These are phyloP conservation scores for Hymenochaete sp. DNA, from an alignment of 1,284 basidiomycete species.

Conservation along the genomic window DNA sequence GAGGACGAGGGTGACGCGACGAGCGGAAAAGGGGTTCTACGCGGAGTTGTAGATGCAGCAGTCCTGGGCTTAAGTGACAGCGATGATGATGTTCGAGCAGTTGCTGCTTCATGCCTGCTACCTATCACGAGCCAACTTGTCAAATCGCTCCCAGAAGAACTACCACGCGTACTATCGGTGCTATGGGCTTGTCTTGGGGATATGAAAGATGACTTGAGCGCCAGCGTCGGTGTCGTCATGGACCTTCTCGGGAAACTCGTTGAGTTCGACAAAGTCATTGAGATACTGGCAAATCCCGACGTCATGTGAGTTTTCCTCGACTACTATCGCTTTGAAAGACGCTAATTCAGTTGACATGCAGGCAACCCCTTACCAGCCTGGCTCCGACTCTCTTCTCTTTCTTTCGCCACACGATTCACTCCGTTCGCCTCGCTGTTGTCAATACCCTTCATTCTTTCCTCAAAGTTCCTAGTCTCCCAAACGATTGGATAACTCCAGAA, in stretches of 20 bases:
- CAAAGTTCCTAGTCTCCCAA: slow-evolving; percentile 63
- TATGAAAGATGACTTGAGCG: slow-evolving; percentile 95
- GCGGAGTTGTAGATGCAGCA: slow-evolving; percentile 79
- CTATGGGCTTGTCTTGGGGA: slow-evolving; percentile 88
- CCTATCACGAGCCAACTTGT: slow-evolving; percentile 83
- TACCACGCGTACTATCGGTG: slow-evolving; percentile 71
- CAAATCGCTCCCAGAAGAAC: slow-evolving; percentile 61
- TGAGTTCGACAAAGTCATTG: slow-evolving; percentile 70
- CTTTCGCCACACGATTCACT: slow-evolving; percentile 94
- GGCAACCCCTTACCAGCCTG: slow-evolving; percentile 69
- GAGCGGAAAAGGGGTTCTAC: slow-evolving; percentile 47
- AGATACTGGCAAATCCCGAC: slow-evolving; percentile 58
- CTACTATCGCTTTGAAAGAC: not conserved
- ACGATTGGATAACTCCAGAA: slow-evolving; percentile 74
- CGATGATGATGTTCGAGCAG: slow-evolving; percentile 95
- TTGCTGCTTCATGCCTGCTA: slow-evolving; percentile 86
- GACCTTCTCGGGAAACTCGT: slow-evolving; percentile 86
- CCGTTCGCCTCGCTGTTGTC: slow-evolving; percentile 90
- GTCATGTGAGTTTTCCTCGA: slow-evolving; percentile 48
- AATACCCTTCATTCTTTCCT: slow-evolving; percentile 87
- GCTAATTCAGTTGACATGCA: slow-evolving; percentile 25
- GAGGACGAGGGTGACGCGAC: slow-evolving; percentile 22
- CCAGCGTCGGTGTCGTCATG: slow-evolving; percentile 96
- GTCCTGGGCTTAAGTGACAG: slow-evolving; percentile 82
- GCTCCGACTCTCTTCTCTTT: slow-evolving; percentile 91